Conservation (phyloP, 306 rosid species). For the Vigna radiata region DNA sequence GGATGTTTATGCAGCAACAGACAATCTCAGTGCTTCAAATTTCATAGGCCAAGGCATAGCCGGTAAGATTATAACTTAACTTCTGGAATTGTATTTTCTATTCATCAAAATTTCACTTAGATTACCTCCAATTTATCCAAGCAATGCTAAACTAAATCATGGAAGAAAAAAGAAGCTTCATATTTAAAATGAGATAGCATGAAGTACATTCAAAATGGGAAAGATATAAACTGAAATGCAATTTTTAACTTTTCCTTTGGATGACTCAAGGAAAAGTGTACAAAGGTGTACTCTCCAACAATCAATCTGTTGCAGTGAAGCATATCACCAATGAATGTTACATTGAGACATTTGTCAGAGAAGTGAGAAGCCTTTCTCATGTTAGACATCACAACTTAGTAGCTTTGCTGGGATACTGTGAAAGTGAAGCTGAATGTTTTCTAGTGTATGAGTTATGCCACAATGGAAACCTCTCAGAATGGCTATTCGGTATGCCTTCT, state of each 20-base stretch:
- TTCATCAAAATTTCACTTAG: background rate
- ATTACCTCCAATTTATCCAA: background rate
- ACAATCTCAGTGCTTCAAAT: slow-evolving; percentile 56
- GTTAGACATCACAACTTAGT: slow-evolving; percentile 68
- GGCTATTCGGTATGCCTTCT: slow-evolving; percentile 63
- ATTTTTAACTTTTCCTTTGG: background rate
- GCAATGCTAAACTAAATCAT: background rate
- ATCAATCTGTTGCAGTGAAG: slow-evolving; percentile 65
- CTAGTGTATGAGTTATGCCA: slow-evolving; percentile 75
- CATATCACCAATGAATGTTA: slow-evolving; percentile 62
- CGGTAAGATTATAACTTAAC: slow-evolving; percentile 50
- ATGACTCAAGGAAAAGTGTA: slow-evolving; percentile 63
- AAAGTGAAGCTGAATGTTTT: slow-evolving; percentile 61
- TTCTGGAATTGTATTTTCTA: slow-evolving; percentile 8
- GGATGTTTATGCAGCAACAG: slow-evolving; percentile 59
- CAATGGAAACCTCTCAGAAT: slow-evolving; percentile 71
- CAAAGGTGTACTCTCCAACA: slow-evolving; percentile 61
- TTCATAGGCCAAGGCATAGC: slow-evolving; percentile 73
- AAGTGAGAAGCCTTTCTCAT: slow-evolving; percentile 68
- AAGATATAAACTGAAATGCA: background rate
- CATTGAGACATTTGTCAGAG: slow-evolving; percentile 65
- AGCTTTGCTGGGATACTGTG: slow-evolving; percentile 59
- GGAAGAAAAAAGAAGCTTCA: too few relatives aligned
- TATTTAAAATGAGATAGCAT: background rate
- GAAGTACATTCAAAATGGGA: slow-evolving; percentile 3